phyloP scores from a whole-genome alignment of 2,329 filamentous ascomycete species.

The Ophiobolus disseminans region DNA sequence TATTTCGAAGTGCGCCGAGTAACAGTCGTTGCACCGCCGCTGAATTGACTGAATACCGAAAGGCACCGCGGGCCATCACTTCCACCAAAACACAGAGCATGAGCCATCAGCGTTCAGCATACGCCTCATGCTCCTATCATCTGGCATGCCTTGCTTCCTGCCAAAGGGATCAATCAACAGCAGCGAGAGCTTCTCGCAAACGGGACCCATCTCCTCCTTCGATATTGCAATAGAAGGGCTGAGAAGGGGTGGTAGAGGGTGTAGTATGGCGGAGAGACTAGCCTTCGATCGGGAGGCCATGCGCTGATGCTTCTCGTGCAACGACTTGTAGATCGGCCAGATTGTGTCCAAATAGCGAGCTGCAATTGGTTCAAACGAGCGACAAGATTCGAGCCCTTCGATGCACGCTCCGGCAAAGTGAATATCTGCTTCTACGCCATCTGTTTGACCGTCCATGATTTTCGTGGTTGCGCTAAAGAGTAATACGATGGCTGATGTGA shows the following conservation, averaged over 20 bases:
- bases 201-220: slow-evolving; percentile 43
- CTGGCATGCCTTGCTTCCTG: slow-evolving; percentile 33
- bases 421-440: slow-evolving; percentile 43
- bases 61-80: slow-evolving; percentile 22
- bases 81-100: slow-evolving; percentile 46
- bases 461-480: slow-evolving; percentile 45
- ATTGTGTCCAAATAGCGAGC: slow-evolving; percentile 41
- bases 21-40: background rate
- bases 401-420: slow-evolving; percentile 44
- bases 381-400: slow-evolving; percentile 44
- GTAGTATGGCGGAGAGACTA: slow-evolving; percentile 43
- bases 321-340: slow-evolving; percentile 43
- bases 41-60: background rate
- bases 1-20: background rate
- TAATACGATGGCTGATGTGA: slow-evolving; percentile 44
- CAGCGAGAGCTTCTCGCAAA: slow-evolving; percentile 43
- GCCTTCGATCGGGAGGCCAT: slow-evolving; percentile 42
- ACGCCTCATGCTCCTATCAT: slow-evolving; percentile 35
- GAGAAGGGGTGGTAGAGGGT: slow-evolving; percentile 30
- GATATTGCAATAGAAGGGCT: slow-evolving; percentile 40
- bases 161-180: slow-evolving; percentile 48
- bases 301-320: slow-evolving; percentile 42
- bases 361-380: slow-evolving; percentile 42
- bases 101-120: slow-evolving; percentile 43
- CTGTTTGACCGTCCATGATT: slow-evolving; percentile 40